Base-by-base conservation (phyloP, 2,329 filamentous ascomycete species). In the Talaromyces sp. region DNA sequence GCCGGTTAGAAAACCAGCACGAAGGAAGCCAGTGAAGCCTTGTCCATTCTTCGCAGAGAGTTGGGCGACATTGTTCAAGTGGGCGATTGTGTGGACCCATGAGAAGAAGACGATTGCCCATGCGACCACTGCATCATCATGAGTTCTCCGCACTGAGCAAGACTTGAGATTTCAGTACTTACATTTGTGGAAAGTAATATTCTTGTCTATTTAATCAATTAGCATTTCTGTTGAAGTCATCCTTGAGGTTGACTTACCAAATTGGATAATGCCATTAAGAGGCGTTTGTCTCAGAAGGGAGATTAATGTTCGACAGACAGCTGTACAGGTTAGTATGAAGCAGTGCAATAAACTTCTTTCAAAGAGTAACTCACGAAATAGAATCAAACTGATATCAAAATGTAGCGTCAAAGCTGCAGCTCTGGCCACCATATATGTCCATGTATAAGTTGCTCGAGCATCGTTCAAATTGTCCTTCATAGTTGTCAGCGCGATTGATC, bases 21-120 rank as follows among this genome's bases (percentile, higher is more conserved):
- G 81, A 50, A 95, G 80, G 78, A 87, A 95, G 62, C 91, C 92
- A 72, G 89, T 89, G 77, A 95, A 85, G 35, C 91, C 91, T 11
- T 93, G 84, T 65, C 89, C 87, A 76, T 93, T 88, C 79, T 90
- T 88, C 67, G 86, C 85, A 3, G 91, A 86, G 65, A 93, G 87
- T 77, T 89, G 88, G 22, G 88, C 91, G 72, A 93, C 89, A 81
- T 95, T 95, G 82, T 91, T 90, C 90, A 90, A 93, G 79, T 95
- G 91, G 35, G 91, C 90, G 72, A 94, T 87, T 19, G 90, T 93
- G 79, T 95, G 92, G 1, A 94, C 85, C 89, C 90, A 93, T 13
- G 91, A 91, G 77, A 91, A 96, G 79, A 94, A 92, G 69, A 95
- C 88, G 72, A 96, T 93, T 27, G 91, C 93, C 90, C 91, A 95